Conservation (phyloP, 1,284 basidiomycete species). For the Hypsizygus ulmarius region DNA sequence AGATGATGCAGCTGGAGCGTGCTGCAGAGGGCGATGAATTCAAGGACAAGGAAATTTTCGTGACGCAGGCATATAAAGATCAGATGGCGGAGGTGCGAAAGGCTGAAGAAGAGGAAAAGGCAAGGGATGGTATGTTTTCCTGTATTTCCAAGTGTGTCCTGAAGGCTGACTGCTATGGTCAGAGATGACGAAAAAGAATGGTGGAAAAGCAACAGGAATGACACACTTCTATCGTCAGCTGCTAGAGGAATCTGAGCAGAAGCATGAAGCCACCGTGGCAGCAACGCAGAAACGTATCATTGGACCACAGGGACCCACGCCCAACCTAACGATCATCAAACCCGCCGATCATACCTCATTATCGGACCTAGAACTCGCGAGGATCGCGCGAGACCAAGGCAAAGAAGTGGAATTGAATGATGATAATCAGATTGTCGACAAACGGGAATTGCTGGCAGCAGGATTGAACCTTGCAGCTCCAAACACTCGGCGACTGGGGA, state of each 20-base stretch:
- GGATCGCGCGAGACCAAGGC: conserved; percentile 66
- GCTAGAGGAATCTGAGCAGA: conserved; percentile 77
- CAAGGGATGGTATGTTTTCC: conserved; percentile 68
- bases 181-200: conserved; percentile 66
- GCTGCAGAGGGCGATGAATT: conserved; percentile 94
- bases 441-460: conserved; percentile 86
- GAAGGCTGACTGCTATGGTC: conserved; percentile 7
- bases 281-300: conserved; percentile 62
- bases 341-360: conserved; percentile 57
- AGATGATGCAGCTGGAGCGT: conserved; percentile 93
- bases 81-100: conserved; percentile 91
- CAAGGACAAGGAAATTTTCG: conserved; percentile 92
- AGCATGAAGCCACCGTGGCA: conserved; percentile 82
- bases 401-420: conserved; percentile 96
- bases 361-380: conserved; percentile 73
- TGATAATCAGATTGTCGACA: conserved; percentile 96
- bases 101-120: conserved; percentile 90
- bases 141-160: conserved; percentile 2
- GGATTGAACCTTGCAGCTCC: conserved; percentile 89
- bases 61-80: conserved; percentile 96
- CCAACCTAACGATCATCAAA: conserved; percentile 69
- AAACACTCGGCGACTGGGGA: conserved; percentile 65
- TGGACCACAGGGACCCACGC: conserved; percentile 58
- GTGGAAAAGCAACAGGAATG: conserved; percentile 65
- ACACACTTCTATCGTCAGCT: conserved; percentile 84